Evolutionary conservation across 176 grass and related monocot species (phyloP).

Genomic region (Triticum monococcum): DNA sequence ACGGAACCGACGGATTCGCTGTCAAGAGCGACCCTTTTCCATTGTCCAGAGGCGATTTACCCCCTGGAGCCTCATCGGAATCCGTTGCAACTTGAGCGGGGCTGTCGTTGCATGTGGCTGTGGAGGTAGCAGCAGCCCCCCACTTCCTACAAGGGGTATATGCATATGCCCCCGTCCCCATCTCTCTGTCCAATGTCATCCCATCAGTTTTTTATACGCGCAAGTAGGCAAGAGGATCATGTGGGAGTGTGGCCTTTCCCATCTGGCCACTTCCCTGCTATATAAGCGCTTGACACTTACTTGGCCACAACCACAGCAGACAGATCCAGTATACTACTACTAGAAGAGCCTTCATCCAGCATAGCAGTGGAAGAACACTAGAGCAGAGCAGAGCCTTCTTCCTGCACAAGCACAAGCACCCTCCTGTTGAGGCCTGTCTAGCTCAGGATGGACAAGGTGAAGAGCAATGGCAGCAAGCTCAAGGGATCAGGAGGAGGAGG

Average conservation of each 20-base stretch:
- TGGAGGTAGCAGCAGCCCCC: conserved; percentile 12
- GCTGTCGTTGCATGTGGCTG: conserved; percentile 25
- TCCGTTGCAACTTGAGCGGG: conserved; percentile 20
- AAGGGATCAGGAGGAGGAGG: neutral
- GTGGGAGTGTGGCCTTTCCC: neutral
- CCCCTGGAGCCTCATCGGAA: conserved; percentile 27
- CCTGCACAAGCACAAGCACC: neutral
- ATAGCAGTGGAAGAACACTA: neutral
- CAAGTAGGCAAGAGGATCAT: conserved; percentile 25
- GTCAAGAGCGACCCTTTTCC: neutral
- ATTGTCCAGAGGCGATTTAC: conserved; percentile 3
- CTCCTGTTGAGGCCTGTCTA: neutral
- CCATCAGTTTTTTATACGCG: conserved; percentile 9
- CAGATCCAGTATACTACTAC: conserved; percentile 2
- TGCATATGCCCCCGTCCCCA: conserved; percentile 6
- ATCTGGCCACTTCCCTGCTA: neutral
- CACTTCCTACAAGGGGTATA: conserved; percentile 39
- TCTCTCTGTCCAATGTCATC: neutral
- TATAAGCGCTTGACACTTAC: conserved; percentile 31
- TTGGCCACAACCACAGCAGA: conserved; percentile 28
- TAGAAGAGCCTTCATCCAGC: no score
- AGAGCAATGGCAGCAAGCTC: neutral
- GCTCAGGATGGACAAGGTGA: neutral
- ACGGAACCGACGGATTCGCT: no score
- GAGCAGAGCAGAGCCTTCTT: neutral